Base-by-base conservation (phyloP, 352 stramenopile species). In the Globisporangium middletonii region DNA sequence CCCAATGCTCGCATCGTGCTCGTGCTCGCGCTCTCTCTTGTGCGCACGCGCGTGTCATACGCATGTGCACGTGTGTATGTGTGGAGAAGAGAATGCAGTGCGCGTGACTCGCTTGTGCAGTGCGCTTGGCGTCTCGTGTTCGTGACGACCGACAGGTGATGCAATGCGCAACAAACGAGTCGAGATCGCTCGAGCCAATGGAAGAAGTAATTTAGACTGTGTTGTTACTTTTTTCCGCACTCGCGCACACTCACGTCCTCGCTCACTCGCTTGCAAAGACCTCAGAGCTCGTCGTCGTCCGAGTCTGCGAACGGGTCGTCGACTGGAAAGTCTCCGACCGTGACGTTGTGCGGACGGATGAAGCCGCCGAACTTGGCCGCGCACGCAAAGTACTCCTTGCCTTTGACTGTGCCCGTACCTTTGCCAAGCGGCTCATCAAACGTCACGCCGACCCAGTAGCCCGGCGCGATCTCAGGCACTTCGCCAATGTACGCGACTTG, bases 351-450 rank as follows among this genome's bases (percentile, higher is more conserved):
- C 13, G 93, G 90, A 30, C 96, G 86, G 33, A 98, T 88, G 68
- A 99, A 99, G 51, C 92, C 84, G 50, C 93, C 97, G 67, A 94
- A 97, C 59, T 96, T 96, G 12, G 75, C 53, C 54, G 75, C 72
- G 54, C 94, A 98, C 58, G 95, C 75, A 72, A 99, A 99, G 73
- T 98, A 98, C 27, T 68, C 63, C 26, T 77, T 89, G 42, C 88
- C 93, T 58, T 97, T 97, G 51, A 97, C 89, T 2, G 75, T 93
- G 23, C 97, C 96, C 63, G 97, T 89, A 51, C 92, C 89, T 60
- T 96, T 95, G 55, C 94, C 94, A 26, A 97, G 72, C 16, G 97
- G 96, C 72, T 99, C 97, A 73, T 99, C 97, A 62, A 99, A 98
- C 35, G 83, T 74, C 41, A 99, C 88, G 37, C 97, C 97, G 7